phyloP scores from a whole-genome alignment of 1,284 basidiomycete species.

The Ustanciosporium gigantosporum region DNA sequence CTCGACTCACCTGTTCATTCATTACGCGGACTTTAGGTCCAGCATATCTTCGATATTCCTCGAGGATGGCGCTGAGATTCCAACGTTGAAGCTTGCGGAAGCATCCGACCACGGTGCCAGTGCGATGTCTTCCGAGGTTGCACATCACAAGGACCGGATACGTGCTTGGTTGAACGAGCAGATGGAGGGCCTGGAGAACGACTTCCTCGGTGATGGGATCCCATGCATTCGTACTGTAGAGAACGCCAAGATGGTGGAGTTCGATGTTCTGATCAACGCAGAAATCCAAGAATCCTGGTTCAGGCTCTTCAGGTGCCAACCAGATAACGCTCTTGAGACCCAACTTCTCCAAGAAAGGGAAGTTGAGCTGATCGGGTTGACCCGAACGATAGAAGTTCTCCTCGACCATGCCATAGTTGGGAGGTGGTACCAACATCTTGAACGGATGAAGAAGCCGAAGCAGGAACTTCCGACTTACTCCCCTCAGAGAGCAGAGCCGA shows the following conservation, averaged over 20 bases:
- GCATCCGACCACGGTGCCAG: constrained; percentile 66
- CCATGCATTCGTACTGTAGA: constrained; percentile 62
- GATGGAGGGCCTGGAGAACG: constrained; percentile 65
- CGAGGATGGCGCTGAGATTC: constrained; percentile 65
- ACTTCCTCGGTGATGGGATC: constrained; percentile 65
- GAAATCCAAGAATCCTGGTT: constrained; percentile 62
- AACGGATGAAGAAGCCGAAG: too few relatives aligned
- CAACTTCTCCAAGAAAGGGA: constrained; percentile 66
- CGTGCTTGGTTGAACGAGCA: constrained; percentile 64
- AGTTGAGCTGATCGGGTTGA: constrained; percentile 66
- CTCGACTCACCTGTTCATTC: constrained; percentile 64
- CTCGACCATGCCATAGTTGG: constrained; percentile 66
- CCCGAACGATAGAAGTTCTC: constrained; percentile 66
- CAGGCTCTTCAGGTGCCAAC: constrained; percentile 66
- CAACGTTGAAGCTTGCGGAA: constrained; percentile 64
- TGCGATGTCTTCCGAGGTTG: constrained; percentile 65
- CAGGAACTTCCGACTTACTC: too few relatives aligned
- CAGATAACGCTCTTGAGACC: constrained; percentile 64
- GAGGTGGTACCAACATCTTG: constrained; percentile 63
- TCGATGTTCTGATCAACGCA: constrained; percentile 58
- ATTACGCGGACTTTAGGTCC: constrained; percentile 65
- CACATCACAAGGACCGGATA: constrained; percentile 66
- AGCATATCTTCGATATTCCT: constrained; percentile 65
- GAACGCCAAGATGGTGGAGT: constrained; percentile 62
- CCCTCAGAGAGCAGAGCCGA: too few relatives aligned